Evolutionary conservation across 352 stramenopile genomes (phyloP).

Genomic region (Pythium plurisporium): DNA sequence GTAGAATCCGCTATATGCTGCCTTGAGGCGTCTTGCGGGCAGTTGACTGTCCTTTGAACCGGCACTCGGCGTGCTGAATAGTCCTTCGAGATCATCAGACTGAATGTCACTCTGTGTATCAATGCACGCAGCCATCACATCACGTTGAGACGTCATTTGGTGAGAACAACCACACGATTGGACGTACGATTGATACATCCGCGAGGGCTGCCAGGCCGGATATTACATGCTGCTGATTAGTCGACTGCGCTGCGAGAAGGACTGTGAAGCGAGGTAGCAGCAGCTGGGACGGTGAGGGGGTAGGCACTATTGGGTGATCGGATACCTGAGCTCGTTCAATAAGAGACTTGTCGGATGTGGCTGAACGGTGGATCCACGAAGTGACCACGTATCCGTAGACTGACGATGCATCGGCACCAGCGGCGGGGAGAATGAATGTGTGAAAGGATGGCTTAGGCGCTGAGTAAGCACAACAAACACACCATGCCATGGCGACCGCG

Average conservation of each 20-base stretch:
- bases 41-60: background rate
- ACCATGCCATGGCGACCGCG: too few relatives aligned
- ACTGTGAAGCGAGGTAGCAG: slow-evolving; percentile 8
- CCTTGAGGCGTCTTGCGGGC: slow-evolving; percentile 15
- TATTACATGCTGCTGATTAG: background rate
- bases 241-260: background rate
- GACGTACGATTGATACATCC: background rate
- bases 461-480: background rate
- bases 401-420: background rate
- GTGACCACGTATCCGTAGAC: slow-evolving; percentile 41
- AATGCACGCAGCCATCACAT: too few relatives aligned
- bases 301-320: too few relatives aligned
- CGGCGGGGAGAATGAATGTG: slow-evolving; percentile 35
- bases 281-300: background rate
- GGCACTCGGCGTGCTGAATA: background rate
- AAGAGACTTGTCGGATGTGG: too few relatives aligned
- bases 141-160: background rate
- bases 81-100: background rate
- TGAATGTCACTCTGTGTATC: too few relatives aligned
- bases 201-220: background rate
- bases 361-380: slow-evolving; percentile 26
- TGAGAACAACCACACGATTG: too few relatives aligned
- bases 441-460: slow-evolving; percentile 31
- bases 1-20: slow-evolving; percentile 35
- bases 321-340: too few relatives aligned